phyloP scores from a whole-genome alignment of 2,329 filamentous ascomycete genomes.

The Orbilia quercus region DNA sequence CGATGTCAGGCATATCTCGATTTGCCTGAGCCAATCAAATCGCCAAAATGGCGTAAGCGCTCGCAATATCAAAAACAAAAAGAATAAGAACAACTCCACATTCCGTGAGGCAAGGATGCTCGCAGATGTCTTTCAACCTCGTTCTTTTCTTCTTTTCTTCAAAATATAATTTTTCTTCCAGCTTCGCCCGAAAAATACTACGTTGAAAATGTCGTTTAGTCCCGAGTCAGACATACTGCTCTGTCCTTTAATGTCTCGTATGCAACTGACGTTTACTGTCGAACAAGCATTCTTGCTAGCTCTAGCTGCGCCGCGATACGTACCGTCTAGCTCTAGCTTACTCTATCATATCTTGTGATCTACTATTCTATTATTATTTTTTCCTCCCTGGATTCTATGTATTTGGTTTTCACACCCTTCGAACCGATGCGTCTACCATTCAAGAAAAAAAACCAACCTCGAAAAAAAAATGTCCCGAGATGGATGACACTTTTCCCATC shows the following conservation, averaged over 20 bases:
- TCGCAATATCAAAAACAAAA: constrained; percentile 45
- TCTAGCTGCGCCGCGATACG: constrained; percentile 40
- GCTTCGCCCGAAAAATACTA: constrained; percentile 12
- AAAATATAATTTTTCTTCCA: constrained; percentile 6
- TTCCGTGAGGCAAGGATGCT: constrained; percentile 54
- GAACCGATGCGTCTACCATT: constrained; percentile 45
- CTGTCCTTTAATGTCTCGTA: no score
- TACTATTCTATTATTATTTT: constrained; percentile 26
- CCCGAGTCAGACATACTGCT: constrained; percentile 35
- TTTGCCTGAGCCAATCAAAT: constrained; percentile 50
- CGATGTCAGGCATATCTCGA: constrained; percentile 48
- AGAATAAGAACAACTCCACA: constrained; percentile 50
- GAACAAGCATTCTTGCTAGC: constrained; percentile 11
- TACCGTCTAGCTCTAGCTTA: constrained; percentile 26
- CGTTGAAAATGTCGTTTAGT: constrained; percentile 31
- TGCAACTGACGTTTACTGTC: constrained; percentile 19
- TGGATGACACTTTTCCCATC: constrained; percentile 49
- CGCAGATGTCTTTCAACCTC: constrained; percentile 34
- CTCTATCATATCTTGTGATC: constrained; percentile 55
- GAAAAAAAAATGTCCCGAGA: constrained; percentile 51
- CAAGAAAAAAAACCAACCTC: constrained; percentile 48
- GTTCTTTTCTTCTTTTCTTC: constrained; percentile 21
- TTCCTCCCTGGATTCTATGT: no score
- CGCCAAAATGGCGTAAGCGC: constrained; percentile 56
- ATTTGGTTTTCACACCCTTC: no score